phyloP scores from a whole-genome alignment of 2,329 filamentous ascomycete species.

The Gremmenia infestans region DNA sequence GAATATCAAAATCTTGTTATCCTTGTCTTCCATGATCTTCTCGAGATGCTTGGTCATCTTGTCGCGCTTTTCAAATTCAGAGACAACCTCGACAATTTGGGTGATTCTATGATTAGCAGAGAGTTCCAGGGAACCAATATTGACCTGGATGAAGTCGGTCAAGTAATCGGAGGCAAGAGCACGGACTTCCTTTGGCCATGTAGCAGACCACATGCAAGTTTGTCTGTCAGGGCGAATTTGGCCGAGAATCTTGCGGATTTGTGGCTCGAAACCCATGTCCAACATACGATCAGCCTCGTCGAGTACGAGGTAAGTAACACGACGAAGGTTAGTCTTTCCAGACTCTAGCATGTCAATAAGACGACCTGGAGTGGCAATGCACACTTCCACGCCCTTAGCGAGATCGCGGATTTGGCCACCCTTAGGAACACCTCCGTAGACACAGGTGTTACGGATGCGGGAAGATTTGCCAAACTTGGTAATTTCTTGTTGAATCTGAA shows the following conservation, averaged over 20 bases:
- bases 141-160: conserved; percentile 96
- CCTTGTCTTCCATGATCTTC: conserved; percentile 94
- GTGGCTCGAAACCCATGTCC: conserved; percentile 99
- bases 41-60: conserved; percentile 96
- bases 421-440: conserved; percentile 98
- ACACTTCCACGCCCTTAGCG: conserved; percentile 91
- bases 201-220: conserved; percentile 99
- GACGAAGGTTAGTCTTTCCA: conserved; percentile 95
- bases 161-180: conserved; percentile 87
- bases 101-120: conserved; percentile 97
- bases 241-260: conserved; percentile 96
- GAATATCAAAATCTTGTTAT: conserved; percentile 94
- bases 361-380: conserved; percentile 96
- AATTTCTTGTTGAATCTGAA: conserved; percentile 98
- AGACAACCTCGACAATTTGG: conserved; percentile 94
- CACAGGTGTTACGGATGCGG: conserved; percentile 95
- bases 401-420: conserved; percentile 95
- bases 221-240: conserved; percentile 98
- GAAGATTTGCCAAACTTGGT: conserved; percentile 98
- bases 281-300: conserved; percentile 99
- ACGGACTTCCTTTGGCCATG: conserved; percentile 98
- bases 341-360: conserved; percentile 98
- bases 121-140: conserved; percentile 93
- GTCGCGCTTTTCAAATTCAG: conserved; percentile 96
- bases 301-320: conserved; percentile 95